A percentile compares a stretch with the other conserved stretches of the same genome.
phyloP scores from a whole-genome alignment of 371 early-diverging fungal genomes.

The Mucor circinelloides region DNA sequence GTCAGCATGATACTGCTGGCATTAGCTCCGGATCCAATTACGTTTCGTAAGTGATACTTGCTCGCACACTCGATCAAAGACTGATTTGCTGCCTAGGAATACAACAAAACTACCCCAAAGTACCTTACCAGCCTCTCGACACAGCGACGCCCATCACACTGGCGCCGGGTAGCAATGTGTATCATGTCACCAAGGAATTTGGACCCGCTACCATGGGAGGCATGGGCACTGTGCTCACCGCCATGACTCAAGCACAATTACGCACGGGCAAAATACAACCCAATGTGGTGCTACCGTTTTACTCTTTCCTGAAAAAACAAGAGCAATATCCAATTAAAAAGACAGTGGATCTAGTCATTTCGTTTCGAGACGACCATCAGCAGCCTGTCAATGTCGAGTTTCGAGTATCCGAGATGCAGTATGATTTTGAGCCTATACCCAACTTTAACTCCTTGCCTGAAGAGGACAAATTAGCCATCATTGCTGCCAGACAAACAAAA shows the following conservation, averaged over 20 bases:
- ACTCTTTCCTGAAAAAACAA: slow-evolving; percentile 53
- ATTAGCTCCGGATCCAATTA: slow-evolving; percentile 10
- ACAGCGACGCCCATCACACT: slow-evolving; percentile 29
- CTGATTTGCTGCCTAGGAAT: not conserved
- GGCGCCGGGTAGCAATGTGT: slow-evolving; percentile 35
- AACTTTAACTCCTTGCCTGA: slow-evolving; percentile 3
- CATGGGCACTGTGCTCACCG: slow-evolving; percentile 63
- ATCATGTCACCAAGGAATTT: slow-evolving; percentile 70
- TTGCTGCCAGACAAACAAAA: not conserved
- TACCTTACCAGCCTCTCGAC: slow-evolving; percentile 54
- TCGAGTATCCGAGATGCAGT: slow-evolving; percentile 46
- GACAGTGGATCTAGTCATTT: slow-evolving; percentile 38
- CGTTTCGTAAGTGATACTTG: slow-evolving; percentile 9
- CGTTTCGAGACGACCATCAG: slow-evolving; percentile 45
- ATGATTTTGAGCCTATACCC: slow-evolving; percentile 26
- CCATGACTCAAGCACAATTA: slow-evolving; percentile 60
- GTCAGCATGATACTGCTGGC: not conserved
- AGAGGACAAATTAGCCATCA: slow-evolving; percentile 12
- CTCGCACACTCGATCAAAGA: not conserved
- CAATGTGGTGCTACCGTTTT: slow-evolving; percentile 61
- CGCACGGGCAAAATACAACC: slow-evolving; percentile 48
- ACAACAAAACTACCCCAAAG: slow-evolving; percentile 35
- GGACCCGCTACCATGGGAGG: slow-evolving; percentile 65
- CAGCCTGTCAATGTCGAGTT: slow-evolving; percentile 40
- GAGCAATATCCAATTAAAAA: slow-evolving; percentile 36